These are phyloP conservation scores for Carex kokanica DNA, from an alignment of 176 grass and related monocot genomes.

Conservation along the genomic window DNA sequence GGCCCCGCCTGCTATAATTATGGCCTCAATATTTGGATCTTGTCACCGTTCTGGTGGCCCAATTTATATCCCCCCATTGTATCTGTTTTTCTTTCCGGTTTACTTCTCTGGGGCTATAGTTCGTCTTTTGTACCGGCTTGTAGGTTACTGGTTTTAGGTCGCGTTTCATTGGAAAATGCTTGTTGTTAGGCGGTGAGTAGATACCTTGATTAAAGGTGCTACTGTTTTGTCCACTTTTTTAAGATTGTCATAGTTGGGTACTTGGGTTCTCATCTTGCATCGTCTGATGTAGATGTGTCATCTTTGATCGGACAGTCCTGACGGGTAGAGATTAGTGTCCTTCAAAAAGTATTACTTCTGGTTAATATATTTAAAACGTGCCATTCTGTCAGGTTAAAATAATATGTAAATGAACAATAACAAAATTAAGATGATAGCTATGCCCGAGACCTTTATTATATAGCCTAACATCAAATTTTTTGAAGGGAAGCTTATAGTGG, in stretches of 20 bases:
- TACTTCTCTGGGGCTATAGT: neutral
- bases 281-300: neutral
- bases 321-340: neutral
- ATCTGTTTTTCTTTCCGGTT: neutral
- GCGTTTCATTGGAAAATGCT: neutral
- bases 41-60: constrained; percentile 16
- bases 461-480: neutral
- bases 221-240: constrained; percentile 2
- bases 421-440: neutral
- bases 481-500: neutral
- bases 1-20: neutral
- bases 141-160: neutral
- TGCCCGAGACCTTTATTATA: neutral
- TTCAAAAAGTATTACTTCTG: neutral
- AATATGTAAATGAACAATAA: neutral
- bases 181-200: neutral
- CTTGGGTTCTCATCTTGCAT: neutral
- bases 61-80: neutral
- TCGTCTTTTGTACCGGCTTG: neutral
- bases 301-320: neutral
- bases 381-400: neutral
- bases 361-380: neutral
- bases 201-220: neutral
- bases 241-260: neutral
- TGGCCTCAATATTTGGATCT: constrained; percentile 33